phyloP scores from a whole-genome alignment of 306 rosid genomes.

The Vigna mungo region DNA sequence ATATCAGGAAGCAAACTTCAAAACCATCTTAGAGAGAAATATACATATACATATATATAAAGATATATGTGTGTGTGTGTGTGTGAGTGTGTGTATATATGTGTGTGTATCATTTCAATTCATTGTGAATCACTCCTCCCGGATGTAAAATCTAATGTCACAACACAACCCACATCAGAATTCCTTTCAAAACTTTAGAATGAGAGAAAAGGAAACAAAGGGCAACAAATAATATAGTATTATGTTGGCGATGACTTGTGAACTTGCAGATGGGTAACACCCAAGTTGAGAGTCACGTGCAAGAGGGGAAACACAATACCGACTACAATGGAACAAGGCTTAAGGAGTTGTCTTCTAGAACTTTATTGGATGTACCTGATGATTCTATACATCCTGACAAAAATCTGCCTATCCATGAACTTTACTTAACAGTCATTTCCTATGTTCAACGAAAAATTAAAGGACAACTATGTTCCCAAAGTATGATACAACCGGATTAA shows the following conservation, averaged over 20 bases:
- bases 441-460: slow-evolving; percentile 12
- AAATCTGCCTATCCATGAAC: slow-evolving; percentile 24
- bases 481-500: slow-evolving; percentile 27
- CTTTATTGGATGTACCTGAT: not conserved
- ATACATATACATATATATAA: not conserved
- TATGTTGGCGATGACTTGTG: not conserved
- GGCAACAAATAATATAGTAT: slow-evolving; percentile 1
- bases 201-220: slow-evolving; percentile 23
- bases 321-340: slow-evolving; percentile 4
- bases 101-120: no score
- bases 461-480: not conserved
- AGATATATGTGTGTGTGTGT: no score
- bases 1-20: slow-evolving; percentile 34
- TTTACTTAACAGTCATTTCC: slow-evolving; percentile 31
- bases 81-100: no score
- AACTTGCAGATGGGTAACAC: not conserved
- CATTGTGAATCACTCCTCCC: not conserved
- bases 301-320: not conserved
- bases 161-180: slow-evolving; percentile 13
- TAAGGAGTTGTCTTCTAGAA: not conserved
- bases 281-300: not conserved
- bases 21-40: slow-evolving; percentile 29
- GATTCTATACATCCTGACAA: slow-evolving; percentile 6
- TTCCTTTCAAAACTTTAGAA: not conserved
- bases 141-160: slow-evolving; percentile 7